Evolutionary conservation across 208 protist genomes (phyloP).

Genomic region (Acanthamoeba healyi): DNA sequence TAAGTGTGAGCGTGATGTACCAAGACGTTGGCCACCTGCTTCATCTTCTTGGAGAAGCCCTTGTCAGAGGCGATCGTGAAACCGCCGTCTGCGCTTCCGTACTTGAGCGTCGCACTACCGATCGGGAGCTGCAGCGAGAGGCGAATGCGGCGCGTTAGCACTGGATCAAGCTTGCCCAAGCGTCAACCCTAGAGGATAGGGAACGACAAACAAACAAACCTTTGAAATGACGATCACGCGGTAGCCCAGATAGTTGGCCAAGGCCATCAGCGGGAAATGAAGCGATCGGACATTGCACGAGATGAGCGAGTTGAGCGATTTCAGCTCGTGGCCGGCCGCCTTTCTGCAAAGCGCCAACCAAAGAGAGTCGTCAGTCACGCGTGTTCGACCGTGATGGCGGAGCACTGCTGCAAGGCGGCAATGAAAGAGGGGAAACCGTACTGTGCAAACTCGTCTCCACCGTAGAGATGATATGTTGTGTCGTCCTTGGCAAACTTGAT

Average conservation of each 20-base stretch:
- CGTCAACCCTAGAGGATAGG: too few relatives aligned
- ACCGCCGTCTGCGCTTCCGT: constrained; percentile 49
- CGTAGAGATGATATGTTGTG: constrained; percentile 39
- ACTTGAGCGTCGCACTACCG: not conserved
- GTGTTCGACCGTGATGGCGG: not conserved
- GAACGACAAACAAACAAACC: constrained; percentile 4
- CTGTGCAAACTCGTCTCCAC: constrained; percentile 71
- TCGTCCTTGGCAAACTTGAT: constrained; percentile 79
- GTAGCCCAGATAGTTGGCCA: constrained; percentile 66
- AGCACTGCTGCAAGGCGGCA: not conserved
- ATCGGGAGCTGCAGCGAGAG: constrained; percentile 12
- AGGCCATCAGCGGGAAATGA: constrained; percentile 76
- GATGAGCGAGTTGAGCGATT: constrained; percentile 70
- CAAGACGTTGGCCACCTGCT: constrained; percentile 12
- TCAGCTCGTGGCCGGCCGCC: constrained; percentile 64
- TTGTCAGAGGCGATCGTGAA: constrained; percentile 29
- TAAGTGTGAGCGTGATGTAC: not conserved
- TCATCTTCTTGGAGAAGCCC: constrained; percentile 25
- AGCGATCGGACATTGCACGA: constrained; percentile 64
- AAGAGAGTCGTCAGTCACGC: not conserved
- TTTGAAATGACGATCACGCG: constrained; percentile 57
- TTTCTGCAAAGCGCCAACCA: constrained; percentile 9
- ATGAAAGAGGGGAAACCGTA: not conserved
- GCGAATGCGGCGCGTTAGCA: not conserved
- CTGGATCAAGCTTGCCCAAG: too few relatives aligned